These are phyloP conservation scores for Musa acuminata DNA, from an alignment of 176 grass and related monocot genomes.

Conservation along the genomic window DNA sequence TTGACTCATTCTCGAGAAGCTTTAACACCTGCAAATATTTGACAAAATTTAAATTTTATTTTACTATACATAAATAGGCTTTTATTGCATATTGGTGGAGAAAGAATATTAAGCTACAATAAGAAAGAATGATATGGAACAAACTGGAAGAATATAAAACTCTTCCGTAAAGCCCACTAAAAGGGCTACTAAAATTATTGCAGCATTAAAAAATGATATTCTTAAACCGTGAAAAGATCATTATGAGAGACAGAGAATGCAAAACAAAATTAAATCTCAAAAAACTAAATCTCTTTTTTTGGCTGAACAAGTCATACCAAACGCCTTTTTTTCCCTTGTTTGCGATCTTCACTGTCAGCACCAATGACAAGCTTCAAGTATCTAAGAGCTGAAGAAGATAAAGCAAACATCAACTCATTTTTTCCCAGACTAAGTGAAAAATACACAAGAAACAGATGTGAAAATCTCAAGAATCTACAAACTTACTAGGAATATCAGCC, in stretches of 20 bases:
- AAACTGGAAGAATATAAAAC: no score
- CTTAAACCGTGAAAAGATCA: no score
- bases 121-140: neutral
- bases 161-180: no score
- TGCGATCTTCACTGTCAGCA: slow-evolving; percentile 45
- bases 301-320: slow-evolving; percentile 38
- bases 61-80: neutral
- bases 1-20: slow-evolving; percentile 59
- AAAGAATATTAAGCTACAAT: neutral
- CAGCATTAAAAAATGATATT: no score
- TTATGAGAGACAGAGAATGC: no score
- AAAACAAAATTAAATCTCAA: no score
- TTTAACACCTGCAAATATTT: slow-evolving; percentile 42
- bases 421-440: neutral
- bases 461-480: neutral
- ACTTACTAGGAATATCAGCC: slow-evolving; percentile 81
- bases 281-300: no score
- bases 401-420: slow-evolving; percentile 10
- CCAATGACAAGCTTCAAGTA: slow-evolving; percentile 57
- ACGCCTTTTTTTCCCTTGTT: slow-evolving; percentile 64
- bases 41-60: neutral
- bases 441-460: slow-evolving; percentile 2
- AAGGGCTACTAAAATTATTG: no score
- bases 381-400: slow-evolving; percentile 39
- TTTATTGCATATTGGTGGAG: neutral